These are phyloP conservation scores for Parascedosporium putredinis DNA, from an alignment of 2,329 filamentous ascomycete genomes.

Conservation along the genomic window DNA sequence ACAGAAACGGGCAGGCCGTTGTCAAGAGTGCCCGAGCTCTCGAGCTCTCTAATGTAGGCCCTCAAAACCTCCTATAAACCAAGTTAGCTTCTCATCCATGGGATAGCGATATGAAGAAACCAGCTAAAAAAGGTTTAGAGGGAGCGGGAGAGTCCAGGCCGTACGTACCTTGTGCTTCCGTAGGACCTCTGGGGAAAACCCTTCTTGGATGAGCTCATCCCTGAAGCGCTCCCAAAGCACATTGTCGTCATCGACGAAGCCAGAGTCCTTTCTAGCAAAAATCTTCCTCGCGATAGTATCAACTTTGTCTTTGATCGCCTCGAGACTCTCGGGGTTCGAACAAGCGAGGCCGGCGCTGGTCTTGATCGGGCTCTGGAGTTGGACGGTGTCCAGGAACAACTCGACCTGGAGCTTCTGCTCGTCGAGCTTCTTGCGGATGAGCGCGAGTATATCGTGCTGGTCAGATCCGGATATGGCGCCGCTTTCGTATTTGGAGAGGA, in stretches of 20 bases:
- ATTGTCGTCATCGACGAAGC: slow-evolving; percentile 34
- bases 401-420: slow-evolving; percentile 43
- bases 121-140: no score
- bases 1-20: slow-evolving; percentile 37
- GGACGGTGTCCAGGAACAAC: slow-evolving; percentile 46
- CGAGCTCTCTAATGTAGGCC: slow-evolving; percentile 51
- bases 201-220: slow-evolving; percentile 45
- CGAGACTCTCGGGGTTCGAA: slow-evolving; percentile 29
- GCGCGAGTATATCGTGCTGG: not conserved
- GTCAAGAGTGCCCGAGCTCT: slow-evolving; percentile 34
- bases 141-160: slow-evolving; percentile 6
- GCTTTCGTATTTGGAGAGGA: slow-evolving; percentile 36
- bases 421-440: slow-evolving; percentile 35
- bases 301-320: slow-evolving; percentile 49
- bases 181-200: slow-evolving; percentile 45
- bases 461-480: slow-evolving; percentile 14
- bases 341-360: slow-evolving; percentile 15
- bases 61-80: slow-evolving; percentile 41
- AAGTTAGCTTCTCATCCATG: slow-evolving; percentile 9
- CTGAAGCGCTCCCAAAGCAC: slow-evolving; percentile 49
- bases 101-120: no score
- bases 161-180: slow-evolving; percentile 46
- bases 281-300: slow-evolving; percentile 45
- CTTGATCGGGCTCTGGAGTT: slow-evolving; percentile 37
- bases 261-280: slow-evolving; percentile 29